These are phyloP conservation scores for Erucastrum elatum DNA, from an alignment of 345 rosid species.

Conservation along the genomic window DNA sequence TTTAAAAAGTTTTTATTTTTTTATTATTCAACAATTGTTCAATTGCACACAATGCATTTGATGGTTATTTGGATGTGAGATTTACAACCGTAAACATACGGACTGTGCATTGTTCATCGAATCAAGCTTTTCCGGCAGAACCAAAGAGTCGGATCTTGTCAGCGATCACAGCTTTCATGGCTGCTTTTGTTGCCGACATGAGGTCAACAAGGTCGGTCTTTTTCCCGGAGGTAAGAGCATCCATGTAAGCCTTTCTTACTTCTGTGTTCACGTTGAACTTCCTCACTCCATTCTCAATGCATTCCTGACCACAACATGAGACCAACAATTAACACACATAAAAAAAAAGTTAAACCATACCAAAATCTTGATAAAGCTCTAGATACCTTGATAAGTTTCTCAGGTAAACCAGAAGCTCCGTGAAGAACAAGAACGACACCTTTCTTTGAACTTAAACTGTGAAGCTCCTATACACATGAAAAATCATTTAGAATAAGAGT, in stretches of 20 bases:
- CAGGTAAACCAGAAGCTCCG: constrained; percentile 92
- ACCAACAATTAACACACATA: not conserved
- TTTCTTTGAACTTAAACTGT: constrained; percentile 63
- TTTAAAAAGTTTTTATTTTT: not conserved
- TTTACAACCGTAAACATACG: constrained; percentile 7
- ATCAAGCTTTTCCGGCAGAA: constrained; percentile 80
- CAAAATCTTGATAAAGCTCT: constrained; percentile 5
- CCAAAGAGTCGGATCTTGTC: constrained; percentile 90
- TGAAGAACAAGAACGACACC: constrained; percentile 85
- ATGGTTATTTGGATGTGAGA: constrained; percentile 5
- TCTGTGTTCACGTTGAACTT: constrained; percentile 95
- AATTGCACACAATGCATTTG: constrained; percentile 6
- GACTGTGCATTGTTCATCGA: not conserved
- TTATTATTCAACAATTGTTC: constrained; percentile 20
- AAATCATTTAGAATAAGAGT: constrained; percentile 21
- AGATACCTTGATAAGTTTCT: constrained; percentile 71
- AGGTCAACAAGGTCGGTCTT: constrained; percentile 71
- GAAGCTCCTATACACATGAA: constrained; percentile 55
- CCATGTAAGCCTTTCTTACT: constrained; percentile 80
- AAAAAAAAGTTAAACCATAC: not conserved
- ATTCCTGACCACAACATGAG: constrained; percentile 44
- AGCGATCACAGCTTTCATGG: constrained; percentile 76
- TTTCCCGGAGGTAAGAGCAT: constrained; percentile 49
- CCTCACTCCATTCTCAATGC: constrained; percentile 74
- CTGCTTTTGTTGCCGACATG: constrained; percentile 72